These are phyloP conservation scores for Vitis rupestris DNA, from an alignment of 164 flowering plant genomes.

Conservation along the genomic window DNA sequence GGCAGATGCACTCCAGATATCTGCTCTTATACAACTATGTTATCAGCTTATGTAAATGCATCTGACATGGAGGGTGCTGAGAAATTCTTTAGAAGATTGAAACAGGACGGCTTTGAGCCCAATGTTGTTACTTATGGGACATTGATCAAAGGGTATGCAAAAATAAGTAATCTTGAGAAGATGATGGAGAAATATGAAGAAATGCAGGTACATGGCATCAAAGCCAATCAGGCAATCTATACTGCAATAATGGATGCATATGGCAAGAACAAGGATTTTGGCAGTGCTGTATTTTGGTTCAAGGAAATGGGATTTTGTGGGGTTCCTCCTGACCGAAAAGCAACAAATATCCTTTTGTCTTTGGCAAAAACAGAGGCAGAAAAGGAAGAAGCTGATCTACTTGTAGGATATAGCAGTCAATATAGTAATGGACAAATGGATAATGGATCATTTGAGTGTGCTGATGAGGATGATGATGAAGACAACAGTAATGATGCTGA, in stretches of 20 bases:
- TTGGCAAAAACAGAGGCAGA: conserved; percentile 75
- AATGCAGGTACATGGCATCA: conserved; percentile 59
- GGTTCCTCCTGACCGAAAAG: conserved; percentile 78
- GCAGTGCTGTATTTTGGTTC: conserved; percentile 77
- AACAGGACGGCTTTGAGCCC: conserved; percentile 68
- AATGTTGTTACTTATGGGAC: conserved; percentile 84
- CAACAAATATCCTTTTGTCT: conserved; percentile 81
- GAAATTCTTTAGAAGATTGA: conserved; percentile 65
- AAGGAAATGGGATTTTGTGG: conserved; percentile 78
- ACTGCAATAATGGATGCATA: conserved; percentile 95
- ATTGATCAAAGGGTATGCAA: conserved; percentile 89
- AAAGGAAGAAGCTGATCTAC: conserved; percentile 54
- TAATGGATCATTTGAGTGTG: conserved; percentile 13
- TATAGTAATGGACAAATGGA: conserved; percentile 1
- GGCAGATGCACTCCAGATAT: conserved; percentile 81
- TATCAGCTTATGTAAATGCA: conserved; percentile 89
- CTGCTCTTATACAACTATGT: conserved; percentile 88
- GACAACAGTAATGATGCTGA: conserved; percentile 22
- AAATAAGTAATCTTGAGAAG: conserved; percentile 61
- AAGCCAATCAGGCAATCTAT: conserved; percentile 68
- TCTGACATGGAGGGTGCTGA: conserved; percentile 97
- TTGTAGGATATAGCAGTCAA: conserved; percentile 38
- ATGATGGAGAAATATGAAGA: conserved; percentile 81
- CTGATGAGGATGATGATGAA: conserved; percentile 30
- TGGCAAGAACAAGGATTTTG: conserved; percentile 80